Evolutionary conservation across 768 basidiomycete species (phyloP).

Genomic region (Crucibulum laeve): DNA sequence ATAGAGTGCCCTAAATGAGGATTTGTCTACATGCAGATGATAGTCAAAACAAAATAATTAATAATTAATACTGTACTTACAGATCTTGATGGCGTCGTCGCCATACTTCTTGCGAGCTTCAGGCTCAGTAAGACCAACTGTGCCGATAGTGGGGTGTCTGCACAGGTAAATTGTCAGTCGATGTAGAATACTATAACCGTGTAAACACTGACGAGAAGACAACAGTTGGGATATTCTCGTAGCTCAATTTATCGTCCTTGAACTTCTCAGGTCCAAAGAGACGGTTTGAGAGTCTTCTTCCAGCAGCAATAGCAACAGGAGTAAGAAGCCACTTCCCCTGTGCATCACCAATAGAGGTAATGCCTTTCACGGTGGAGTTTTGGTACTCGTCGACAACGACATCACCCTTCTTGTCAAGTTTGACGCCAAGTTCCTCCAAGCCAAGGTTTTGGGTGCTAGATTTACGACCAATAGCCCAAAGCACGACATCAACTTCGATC

Average conservation of each 20-base stretch:
- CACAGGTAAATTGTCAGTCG: conserved; percentile 1
- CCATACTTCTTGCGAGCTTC: conserved; percentile 88
- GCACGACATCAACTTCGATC: conserved; percentile 78
- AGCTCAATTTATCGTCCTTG: conserved; percentile 84
- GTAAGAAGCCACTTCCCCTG: conserved; percentile 91
- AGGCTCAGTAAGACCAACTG: conserved; percentile 92
- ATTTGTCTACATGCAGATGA: conserved; percentile 51
- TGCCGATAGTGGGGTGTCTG: conserved; percentile 93
- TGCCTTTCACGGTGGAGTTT: conserved; percentile 63
- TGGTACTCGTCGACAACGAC: conserved; percentile 91
- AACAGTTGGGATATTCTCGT: conserved; percentile 89
- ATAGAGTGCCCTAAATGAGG: conserved; percentile 80
- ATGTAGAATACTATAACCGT: conserved; percentile 1
- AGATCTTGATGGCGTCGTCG: conserved; percentile 83
- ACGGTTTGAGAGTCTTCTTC: conserved; percentile 82
- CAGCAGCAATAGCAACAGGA: conserved; percentile 97
- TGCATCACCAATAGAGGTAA: conserved; percentile 89
- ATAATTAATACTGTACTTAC: conserved; percentile 41
- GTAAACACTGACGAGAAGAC: conserved; percentile 82
- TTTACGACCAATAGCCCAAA: conserved; percentile 95
- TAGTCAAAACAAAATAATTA: not conserved
- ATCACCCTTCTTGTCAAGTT: conserved; percentile 76
- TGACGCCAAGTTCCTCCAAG: conserved; percentile 71
- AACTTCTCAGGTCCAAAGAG: conserved; percentile 84
- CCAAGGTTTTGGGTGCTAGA: conserved; percentile 77